Base-by-base conservation (phyloP, 1,284 basidiomycete species). In the Taiwanofungus camphoratus region DNA sequence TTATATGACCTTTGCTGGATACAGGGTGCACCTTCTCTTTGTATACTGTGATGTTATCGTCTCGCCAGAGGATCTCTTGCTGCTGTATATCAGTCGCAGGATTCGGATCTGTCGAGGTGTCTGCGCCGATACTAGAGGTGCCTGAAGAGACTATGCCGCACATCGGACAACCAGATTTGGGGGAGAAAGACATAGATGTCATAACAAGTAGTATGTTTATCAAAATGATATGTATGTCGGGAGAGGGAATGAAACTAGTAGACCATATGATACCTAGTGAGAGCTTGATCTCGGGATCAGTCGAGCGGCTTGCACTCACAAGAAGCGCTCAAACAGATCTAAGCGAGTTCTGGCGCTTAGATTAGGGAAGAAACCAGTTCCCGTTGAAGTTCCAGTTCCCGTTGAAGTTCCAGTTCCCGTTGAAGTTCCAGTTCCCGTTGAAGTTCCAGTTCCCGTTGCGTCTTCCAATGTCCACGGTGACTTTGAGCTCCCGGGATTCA, bases 41-140 rank as follows among this genome's bases (percentile, higher is more conserved):
- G 58, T 84, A 87, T 5, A 72, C 76, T 18, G 83, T 86, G 50
- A 87, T 81, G 61, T 84, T 83, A 46, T 81, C 78, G 58, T 87
- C 83, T 48, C 74, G 73, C 79, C 79, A 85, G 13, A 87, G 67
- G 38, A 86, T 68, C 49, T 85, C 79, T 18, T 72, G 72, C 42
- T 71, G 66, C 9, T 64, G 70, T 8, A 66, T 52, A 8, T 70
- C 64, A 45, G 70, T 71, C 0, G 70, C 63, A 2, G 74, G 70
- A 1, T 68, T 63, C 36, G 67, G 65, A 2, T 72, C 69, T 9
- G 73, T 71, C 22, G 63, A 60, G 3, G 66, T 64, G n/a, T n/a
- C n/a, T n/a, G n/a, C n/a, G n/a, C n/a, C n/a, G n/a, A n/a, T n/a
- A 19, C 65, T 59, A 48, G 70, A 68, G 7, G 50, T 41, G 55